Percentiles rank a stretch among this genome's conserved stretches.
Evolutionary conservation across 1,284 basidiomycete genomes (phyloP).

Genomic region (Leccinum angustisporum): DNA sequence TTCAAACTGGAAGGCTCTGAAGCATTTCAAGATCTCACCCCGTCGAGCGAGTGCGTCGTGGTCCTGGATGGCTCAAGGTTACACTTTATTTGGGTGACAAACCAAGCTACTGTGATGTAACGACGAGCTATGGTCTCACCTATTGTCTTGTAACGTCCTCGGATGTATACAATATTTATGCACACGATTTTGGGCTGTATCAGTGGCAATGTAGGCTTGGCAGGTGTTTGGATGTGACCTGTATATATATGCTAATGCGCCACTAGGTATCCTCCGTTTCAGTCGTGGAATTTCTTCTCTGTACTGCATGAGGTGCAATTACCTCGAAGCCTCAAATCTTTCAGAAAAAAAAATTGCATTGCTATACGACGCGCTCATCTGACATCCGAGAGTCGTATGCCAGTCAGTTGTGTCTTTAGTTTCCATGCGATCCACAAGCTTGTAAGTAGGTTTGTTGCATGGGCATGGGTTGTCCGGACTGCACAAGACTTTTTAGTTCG

Average conservation of each 20-base stretch:
- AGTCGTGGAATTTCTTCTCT: neutral
- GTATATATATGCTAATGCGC: neutral
- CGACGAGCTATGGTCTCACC: neutral
- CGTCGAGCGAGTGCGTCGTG: slow-evolving; percentile 12
- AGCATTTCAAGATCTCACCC: slow-evolving; percentile 18
- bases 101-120: neutral
- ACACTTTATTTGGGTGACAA: slow-evolving; percentile 5
- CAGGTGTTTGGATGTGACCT: neutral
- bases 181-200: neutral
- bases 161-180: neutral
- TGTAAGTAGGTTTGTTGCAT: no score
- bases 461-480: no score
- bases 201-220: neutral
- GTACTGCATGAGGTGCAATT: neutral
- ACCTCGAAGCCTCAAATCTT: neutral
- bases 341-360: neutral
- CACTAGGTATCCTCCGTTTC: no score
- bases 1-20: slow-evolving; percentile 21
- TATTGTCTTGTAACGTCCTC: slow-evolving; percentile 1
- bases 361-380: neutral
- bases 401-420: neutral
- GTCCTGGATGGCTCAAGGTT: slow-evolving; percentile 17
- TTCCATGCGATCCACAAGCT: no score
- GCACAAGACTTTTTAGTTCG: no score
- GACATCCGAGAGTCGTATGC: neutral